A percentile compares a stretch with the other conserved stretches of the same genome.
These are phyloP conservation scores for Hylodesmum podocarpum DNA, from an alignment of 306 rosid genomes.

Conservation along the genomic window DNA sequence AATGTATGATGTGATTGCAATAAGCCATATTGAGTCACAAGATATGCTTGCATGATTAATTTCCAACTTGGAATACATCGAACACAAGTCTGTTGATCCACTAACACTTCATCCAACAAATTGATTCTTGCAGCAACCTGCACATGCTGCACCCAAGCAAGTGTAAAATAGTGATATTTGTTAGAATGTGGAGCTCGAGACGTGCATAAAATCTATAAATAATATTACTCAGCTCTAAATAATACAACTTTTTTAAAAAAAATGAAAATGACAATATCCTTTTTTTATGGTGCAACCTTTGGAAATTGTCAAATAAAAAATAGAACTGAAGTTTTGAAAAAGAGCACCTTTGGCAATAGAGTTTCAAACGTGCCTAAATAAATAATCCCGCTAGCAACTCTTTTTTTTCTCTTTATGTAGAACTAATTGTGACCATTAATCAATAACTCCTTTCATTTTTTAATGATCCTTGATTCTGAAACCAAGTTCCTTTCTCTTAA, in stretches of 20 bases:
- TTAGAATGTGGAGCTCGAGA: not conserved
- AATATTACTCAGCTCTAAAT: not conserved
- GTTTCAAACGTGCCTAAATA: not conserved
- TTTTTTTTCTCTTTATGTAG: not conserved
- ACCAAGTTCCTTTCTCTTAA: not conserved
- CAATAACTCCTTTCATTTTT: not conserved
- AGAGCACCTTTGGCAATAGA: not conserved
- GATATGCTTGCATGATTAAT: slow-evolving; percentile 13
- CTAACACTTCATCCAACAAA: not conserved
- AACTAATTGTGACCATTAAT: not conserved
- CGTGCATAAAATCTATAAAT: not conserved
- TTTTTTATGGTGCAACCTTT: not conserved
- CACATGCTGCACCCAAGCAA: not conserved
- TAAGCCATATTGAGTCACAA: too few relatives aligned
- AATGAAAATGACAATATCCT: not conserved
- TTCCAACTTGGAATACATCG: not conserved
- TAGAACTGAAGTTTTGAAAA: not conserved
- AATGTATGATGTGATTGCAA: not conserved
- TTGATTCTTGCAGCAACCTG: not conserved
- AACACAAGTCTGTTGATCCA: not conserved
- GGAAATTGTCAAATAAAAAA: not conserved
- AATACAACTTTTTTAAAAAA: not conserved
- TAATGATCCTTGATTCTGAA: not conserved
- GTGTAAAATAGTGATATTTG: not conserved
- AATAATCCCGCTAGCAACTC: too few relatives aligned